Conservation (phyloP, 176 grass and related monocot species). For the Musa troglodytarum region DNA sequence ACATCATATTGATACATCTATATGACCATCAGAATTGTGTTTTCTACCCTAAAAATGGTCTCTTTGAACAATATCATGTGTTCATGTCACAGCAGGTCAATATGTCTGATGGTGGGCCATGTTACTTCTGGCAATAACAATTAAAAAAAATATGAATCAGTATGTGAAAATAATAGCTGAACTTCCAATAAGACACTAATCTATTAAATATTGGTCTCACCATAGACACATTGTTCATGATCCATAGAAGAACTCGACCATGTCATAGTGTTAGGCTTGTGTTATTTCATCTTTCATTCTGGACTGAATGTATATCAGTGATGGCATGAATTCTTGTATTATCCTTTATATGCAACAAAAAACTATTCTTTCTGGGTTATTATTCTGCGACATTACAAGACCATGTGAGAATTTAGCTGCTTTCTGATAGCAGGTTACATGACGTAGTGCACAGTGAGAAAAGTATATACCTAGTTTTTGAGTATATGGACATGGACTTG, state of each 20-base stretch:
- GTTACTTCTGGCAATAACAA: too few relatives aligned
- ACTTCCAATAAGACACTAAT: neutral
- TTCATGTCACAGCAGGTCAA: neutral
- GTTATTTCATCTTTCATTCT: neutral
- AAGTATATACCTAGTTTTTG: slow-evolving; percentile 77
- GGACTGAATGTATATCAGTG: neutral
- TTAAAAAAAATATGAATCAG: neutral
- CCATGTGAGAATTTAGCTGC: neutral
- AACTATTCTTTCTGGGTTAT: neutral
- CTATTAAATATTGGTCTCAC: neutral
- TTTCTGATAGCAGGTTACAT: slow-evolving; percentile 54
- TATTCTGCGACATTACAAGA: neutral
- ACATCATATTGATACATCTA: too few relatives aligned
- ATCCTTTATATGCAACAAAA: neutral
- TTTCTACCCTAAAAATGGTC: too few relatives aligned
- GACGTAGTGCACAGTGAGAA: slow-evolving; percentile 81
- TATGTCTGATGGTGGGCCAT: neutral
- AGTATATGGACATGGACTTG: slow-evolving; percentile 90
- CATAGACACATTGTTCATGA: neutral
- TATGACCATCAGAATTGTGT: too few relatives aligned
- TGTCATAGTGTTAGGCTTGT: neutral
- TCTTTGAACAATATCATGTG: too few relatives aligned
- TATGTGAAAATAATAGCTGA: neutral
- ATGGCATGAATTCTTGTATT: neutral
- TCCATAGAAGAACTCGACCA: neutral